Evolutionary conservation across 2,329 filamentous ascomycete genomes (phyloP).

Genomic region (Trichoderma citrinoviride): DNA sequence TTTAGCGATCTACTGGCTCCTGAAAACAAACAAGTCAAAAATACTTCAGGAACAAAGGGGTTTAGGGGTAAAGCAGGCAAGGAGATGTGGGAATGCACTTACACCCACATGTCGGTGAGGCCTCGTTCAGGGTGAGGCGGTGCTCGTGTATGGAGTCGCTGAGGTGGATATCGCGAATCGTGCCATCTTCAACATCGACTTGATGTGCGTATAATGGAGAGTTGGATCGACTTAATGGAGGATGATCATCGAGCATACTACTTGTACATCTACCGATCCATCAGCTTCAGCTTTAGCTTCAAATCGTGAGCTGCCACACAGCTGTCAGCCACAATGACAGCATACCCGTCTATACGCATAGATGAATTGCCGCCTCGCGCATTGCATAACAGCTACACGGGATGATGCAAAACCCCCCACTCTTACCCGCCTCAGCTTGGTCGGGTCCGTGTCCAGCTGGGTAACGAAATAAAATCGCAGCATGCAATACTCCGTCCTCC

Average conservation of each 20-base stretch:
- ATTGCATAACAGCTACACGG: conserved; percentile 14
- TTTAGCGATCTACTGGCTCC: no score
- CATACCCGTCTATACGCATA: not conserved
- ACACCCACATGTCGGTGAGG: conserved; percentile 2
- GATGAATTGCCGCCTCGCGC: not conserved
- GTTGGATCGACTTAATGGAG: no score
- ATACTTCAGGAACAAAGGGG: not conserved
- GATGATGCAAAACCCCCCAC: conserved; percentile 14
- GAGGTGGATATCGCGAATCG: not conserved
- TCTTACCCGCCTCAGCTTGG: conserved; percentile 14
- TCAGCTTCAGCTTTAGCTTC: no score
- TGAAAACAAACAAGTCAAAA: not conserved
- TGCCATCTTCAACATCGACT: not conserved
- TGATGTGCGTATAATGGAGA: no score
- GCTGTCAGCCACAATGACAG: no score
- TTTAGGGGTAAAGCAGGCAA: conserved; percentile 4
- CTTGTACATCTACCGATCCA: no score
- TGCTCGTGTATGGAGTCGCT: not conserved
- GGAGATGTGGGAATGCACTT: conserved; percentile 1
- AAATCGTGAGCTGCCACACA: no score
- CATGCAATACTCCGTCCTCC: not conserved
- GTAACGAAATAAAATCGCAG: not conserved
- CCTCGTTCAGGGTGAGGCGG: not conserved
- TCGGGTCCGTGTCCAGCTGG: not conserved
- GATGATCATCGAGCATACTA: no score